Percentiles rank a stretch among this genome's conserved stretches.
These are phyloP conservation scores for Exsudoporus frostii DNA, from an alignment of 768 basidiomycete species.

Conservation along the genomic window DNA sequence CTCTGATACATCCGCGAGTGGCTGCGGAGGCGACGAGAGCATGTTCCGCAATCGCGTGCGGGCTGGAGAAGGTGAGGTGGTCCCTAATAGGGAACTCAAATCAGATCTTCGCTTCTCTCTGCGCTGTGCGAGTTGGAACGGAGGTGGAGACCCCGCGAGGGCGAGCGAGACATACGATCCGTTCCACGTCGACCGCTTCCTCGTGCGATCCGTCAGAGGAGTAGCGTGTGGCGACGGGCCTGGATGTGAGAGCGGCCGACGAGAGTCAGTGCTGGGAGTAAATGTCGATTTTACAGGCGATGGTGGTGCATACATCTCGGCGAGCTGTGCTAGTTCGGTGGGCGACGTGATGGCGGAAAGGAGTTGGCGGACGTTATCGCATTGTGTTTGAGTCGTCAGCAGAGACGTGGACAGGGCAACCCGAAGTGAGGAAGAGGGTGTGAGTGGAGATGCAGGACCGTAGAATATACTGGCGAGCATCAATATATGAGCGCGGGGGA, in stretches of 20 bases:
- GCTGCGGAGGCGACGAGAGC: constrained; percentile 34
- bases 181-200: constrained; percentile 75
- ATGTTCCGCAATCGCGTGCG: constrained; percentile 38
- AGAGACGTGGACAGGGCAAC: constrained; percentile 71
- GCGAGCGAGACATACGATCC: constrained; percentile 58
- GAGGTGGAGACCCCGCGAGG: constrained; percentile 42
- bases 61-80: constrained; percentile 22
- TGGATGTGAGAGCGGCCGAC: constrained; percentile 47
- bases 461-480: constrained; percentile 33
- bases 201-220: constrained; percentile 23
- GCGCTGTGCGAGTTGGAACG: constrained; percentile 40
- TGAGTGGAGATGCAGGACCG: constrained; percentile 39
- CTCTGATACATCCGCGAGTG: constrained; percentile 38
- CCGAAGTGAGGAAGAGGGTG: constrained; percentile 43
- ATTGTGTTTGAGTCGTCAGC: constrained; percentile 73
- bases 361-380: constrained; percentile 77
- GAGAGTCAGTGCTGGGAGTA: constrained; percentile 23
- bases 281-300: constrained; percentile 44
- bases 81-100: constrained; percentile 45
- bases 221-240: constrained; percentile 21
- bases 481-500: neutral
- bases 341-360: constrained; percentile 74
- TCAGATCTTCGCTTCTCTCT: constrained; percentile 56
- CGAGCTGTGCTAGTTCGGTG: constrained; percentile 66
- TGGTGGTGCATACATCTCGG: constrained; percentile 87